Conservation (phyloP, 768 basidiomycete genomes). For the Xanthoconium purpureum region DNA sequence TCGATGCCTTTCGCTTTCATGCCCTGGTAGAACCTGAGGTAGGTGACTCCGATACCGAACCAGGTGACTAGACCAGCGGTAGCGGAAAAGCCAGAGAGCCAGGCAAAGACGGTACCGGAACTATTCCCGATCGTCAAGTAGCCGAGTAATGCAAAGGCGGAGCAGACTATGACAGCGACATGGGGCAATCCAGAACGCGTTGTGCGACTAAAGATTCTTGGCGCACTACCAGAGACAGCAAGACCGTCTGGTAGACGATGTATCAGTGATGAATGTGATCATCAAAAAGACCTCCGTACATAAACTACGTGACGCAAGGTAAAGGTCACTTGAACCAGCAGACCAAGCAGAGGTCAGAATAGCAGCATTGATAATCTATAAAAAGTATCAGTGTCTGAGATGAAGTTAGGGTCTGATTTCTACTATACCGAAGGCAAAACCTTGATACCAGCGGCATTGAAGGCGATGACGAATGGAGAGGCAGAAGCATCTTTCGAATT, state of each 20-base stretch:
- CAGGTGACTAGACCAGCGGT: conserved; percentile 43
- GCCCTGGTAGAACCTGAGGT: conserved; percentile 48
- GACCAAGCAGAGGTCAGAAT: conserved; percentile 5
- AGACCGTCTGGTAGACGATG: conserved; percentile 45
- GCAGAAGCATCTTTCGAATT: conserved; percentile 14
- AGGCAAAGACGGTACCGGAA: conserved; percentile 40
- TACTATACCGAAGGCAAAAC: background rate
- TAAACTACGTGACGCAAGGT: conserved; percentile 5
- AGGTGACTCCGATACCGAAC: conserved; percentile 44
- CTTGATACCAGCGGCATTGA: background rate
- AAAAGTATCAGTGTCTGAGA: background rate
- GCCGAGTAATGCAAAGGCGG: conserved; percentile 36
- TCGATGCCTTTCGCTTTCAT: conserved; percentile 47
- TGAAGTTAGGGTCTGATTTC: background rate
- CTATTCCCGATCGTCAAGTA: conserved; percentile 39
- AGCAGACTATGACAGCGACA: conserved; percentile 33
- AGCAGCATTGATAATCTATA: conserved; percentile 3
- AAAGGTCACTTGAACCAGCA: conserved; percentile 4
- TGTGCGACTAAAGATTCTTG: conserved; percentile 46
- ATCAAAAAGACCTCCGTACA: background rate
- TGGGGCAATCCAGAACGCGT: conserved; percentile 43
- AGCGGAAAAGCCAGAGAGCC: conserved; percentile 37
- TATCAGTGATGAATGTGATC: no score
- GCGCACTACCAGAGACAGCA: conserved; percentile 51
- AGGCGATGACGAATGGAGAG: background rate